Conservation (phyloP, 140 eudicot genomes). For the Oenanthe javanica region DNA sequence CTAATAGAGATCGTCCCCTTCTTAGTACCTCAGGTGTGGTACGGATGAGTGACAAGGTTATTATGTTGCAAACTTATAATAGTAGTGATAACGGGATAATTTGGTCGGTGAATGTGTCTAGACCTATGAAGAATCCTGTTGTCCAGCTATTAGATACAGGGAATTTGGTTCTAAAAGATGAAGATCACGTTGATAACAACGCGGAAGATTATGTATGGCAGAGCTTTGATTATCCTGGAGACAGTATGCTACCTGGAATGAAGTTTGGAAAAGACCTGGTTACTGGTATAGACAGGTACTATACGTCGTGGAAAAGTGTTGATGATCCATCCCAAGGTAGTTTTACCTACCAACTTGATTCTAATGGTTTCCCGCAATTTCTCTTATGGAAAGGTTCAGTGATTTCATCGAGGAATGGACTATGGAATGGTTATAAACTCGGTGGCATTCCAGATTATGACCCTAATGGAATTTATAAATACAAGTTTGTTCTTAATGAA, state of each 20-base stretch:
- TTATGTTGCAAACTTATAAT: neutral
- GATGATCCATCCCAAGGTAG: neutral
- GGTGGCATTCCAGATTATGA: neutral
- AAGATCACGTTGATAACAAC: neutral
- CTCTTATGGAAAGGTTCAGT: neutral
- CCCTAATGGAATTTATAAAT: neutral
- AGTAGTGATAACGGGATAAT: neutral
- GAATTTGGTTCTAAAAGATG: neutral
- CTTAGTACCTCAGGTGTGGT: neutral
- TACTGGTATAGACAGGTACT: neutral
- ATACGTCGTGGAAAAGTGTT: neutral
- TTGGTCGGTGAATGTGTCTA: neutral
- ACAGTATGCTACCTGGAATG: neutral
- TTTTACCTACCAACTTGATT: neutral
- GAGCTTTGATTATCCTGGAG: neutral
- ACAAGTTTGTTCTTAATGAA: neutral
- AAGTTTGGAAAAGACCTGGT: neutral
- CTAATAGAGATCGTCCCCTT: neutral
- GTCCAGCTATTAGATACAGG: neutral
- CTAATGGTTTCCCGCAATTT: neutral
- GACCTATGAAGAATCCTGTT: neutral
- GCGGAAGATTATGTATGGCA: neutral
- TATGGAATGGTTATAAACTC: slow-evolving; percentile 2
- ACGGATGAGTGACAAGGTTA: neutral
- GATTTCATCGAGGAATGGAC: neutral